A percentile compares a stretch with the other conserved stretches of the same genome.
Conservation (phyloP, 495 filamentous ascomycete genomes). For the Podospora tetraspora region DNA sequence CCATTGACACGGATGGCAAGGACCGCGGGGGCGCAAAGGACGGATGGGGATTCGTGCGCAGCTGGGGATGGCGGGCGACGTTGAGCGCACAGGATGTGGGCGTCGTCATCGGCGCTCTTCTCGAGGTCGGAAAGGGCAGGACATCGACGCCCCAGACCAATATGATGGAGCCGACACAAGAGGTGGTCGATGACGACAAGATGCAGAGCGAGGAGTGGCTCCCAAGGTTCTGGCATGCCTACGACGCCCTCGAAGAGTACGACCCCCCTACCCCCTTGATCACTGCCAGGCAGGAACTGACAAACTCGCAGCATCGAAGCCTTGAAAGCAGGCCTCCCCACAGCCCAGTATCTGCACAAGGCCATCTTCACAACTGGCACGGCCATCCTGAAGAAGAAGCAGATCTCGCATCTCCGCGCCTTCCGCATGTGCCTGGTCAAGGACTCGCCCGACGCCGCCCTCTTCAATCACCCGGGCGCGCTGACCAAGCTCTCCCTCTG, state of each 20-base stretch:
- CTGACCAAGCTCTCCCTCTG: conserved; percentile 89
- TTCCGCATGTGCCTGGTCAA: conserved; percentile 96
- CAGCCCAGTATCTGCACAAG: conserved; percentile 80
- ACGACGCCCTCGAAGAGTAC: conserved; percentile 78
- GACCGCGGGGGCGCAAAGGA: conserved; percentile 60
- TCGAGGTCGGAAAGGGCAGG: conserved; percentile 72
- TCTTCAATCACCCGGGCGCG: conserved; percentile 88
- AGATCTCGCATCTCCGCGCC: conserved; percentile 83
- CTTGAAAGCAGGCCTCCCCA: conserved; percentile 70
- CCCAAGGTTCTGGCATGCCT: conserved; percentile 83
- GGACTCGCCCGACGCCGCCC: conserved; percentile 80
- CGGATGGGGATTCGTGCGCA: conserved; percentile 93
- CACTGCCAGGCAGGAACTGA: conserved; percentile 20
- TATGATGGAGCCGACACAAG: conserved; percentile 22
- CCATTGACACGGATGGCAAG: conserved; percentile 52
- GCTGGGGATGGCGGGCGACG: conserved; percentile 96
- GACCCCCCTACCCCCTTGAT: conserved; percentile 20
- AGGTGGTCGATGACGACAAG: conserved; percentile 40
- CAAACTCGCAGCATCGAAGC: conserved; percentile 54
- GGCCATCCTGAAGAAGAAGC: conserved; percentile 82
- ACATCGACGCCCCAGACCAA: conserved; percentile 26
- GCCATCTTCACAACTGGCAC: conserved; percentile 93
- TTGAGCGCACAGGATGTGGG: conserved; percentile 87
- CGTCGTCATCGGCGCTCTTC: conserved; percentile 80
- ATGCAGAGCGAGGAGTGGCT: conserved; percentile 62